Evolutionary conservation across 2,329 filamentous ascomycete genomes (phyloP).

Genomic region (Clarireedia sp.): DNA sequence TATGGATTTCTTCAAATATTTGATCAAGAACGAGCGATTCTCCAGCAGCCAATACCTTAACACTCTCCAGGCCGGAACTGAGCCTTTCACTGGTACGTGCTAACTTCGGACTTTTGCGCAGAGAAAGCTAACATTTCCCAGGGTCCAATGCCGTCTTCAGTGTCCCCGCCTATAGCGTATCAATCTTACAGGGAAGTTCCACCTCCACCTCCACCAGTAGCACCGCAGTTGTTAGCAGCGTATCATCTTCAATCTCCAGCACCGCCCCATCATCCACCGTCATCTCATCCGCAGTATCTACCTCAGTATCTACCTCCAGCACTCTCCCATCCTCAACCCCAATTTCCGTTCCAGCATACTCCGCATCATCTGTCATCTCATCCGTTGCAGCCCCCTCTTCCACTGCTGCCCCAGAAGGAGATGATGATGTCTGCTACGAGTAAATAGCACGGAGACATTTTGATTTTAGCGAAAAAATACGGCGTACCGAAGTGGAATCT

Average conservation of each 20-base stretch:
- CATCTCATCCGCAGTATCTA: background rate
- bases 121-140: background rate
- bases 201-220: background rate
- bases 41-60: slow-evolving; percentile 44
- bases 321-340: background rate
- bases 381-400: background rate
- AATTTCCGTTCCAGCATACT: background rate
- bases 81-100: slow-evolving; percentile 41
- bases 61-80: slow-evolving; percentile 46
- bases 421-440: background rate
- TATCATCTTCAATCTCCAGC: background rate
- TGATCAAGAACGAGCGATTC: slow-evolving; percentile 41
- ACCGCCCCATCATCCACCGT: background rate
- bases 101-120: background rate
- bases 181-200: background rate
- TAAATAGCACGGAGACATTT: background rate
- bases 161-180: slow-evolving; percentile 3
- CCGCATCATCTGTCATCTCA: background rate
- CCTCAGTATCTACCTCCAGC: background rate
- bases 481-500: background rate
- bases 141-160: slow-evolving; percentile 1
- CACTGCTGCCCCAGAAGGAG: background rate
- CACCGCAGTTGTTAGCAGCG: background rate
- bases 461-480: background rate
- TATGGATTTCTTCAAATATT: slow-evolving; percentile 48